A percentile compares a stretch with the other conserved stretches of the same genome.
phyloP scores from a whole-genome alignment of 2,329 filamentous ascomycete genomes.

The Hypoxylon sp. region DNA sequence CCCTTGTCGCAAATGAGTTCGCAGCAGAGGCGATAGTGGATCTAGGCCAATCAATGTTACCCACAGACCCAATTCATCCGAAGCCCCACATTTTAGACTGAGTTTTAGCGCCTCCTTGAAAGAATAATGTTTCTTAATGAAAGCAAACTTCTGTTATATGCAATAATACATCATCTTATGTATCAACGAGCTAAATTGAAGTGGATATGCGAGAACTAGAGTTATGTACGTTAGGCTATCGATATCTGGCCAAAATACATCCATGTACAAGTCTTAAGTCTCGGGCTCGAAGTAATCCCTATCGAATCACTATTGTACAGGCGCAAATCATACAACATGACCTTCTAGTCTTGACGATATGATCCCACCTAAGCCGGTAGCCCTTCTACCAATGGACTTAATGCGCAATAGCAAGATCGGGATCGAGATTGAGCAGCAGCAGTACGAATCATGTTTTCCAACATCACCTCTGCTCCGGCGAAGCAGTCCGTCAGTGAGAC shows the following conservation, averaged over 20 bases:
- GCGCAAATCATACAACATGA: slow-evolving; percentile 3
- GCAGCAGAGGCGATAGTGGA: slow-evolving; percentile 24
- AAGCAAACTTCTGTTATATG: slow-evolving; percentile 8
- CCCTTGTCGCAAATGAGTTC: slow-evolving; percentile 41
- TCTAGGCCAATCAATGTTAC: slow-evolving; percentile 23
- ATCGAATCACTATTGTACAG: slow-evolving; percentile 12
- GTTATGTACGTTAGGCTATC: slow-evolving; percentile 24
- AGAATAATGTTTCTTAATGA: slow-evolving; percentile 1
- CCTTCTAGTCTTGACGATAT: slow-evolving; percentile 28
- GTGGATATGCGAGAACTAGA: background rate
- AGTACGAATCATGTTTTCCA: slow-evolving; percentile 69
- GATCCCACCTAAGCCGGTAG: slow-evolving; percentile 51
- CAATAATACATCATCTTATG: slow-evolving; percentile 5
- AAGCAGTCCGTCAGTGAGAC: slow-evolving; percentile 97
- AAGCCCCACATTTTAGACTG: slow-evolving; percentile 8
- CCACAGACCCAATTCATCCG: slow-evolving; percentile 1
- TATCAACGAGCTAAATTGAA: slow-evolving; percentile 12
- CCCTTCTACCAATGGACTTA: slow-evolving; percentile 52
- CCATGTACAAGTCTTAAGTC: background rate
- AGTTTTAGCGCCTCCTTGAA: slow-evolving; percentile 20
- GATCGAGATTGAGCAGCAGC: slow-evolving; percentile 46
- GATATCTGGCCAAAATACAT: slow-evolving; percentile 40
- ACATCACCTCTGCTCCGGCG: slow-evolving; percentile 79
- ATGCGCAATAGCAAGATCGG: slow-evolving; percentile 46
- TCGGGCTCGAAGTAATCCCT: slow-evolving; percentile 5